Evolutionary conservation across 2,329 filamentous ascomycete genomes (phyloP).

Genomic region (Cladosporium halotolerans): DNA sequence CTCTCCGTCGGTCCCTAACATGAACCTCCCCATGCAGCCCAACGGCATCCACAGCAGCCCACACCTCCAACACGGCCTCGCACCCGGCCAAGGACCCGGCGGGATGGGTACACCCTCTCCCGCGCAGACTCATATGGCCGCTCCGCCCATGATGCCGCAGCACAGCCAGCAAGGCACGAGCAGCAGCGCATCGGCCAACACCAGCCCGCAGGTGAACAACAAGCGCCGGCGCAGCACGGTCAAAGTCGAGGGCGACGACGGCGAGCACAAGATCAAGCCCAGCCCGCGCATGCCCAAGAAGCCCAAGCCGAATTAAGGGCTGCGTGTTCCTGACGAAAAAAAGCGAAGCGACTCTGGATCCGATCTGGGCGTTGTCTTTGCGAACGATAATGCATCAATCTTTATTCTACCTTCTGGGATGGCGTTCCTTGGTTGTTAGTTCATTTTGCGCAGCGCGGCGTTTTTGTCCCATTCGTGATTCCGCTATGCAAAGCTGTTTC

Average conservation of each 20-base stretch:
- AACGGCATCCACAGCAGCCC: constrained; percentile 47
- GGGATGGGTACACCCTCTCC: constrained; percentile 35
- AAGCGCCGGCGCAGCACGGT: constrained; percentile 56
- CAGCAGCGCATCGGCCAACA: constrained; percentile 54
- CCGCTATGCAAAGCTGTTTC: too few species aligned
- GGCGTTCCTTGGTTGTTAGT: too few species aligned
- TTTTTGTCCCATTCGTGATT: too few species aligned
- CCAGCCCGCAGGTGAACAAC: constrained; percentile 48
- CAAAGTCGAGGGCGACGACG: constrained; percentile 53
- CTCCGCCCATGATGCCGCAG: constrained; percentile 50
- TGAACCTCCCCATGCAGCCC: constrained; percentile 46
- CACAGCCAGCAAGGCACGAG: constrained; percentile 52
- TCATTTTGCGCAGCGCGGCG: too few species aligned
- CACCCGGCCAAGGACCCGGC: constrained; percentile 4
- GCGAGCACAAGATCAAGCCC: constrained; percentile 42
- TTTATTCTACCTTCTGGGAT: too few species aligned
- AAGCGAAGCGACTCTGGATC: too few species aligned
- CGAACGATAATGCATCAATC: too few species aligned
- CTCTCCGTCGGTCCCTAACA: constrained; percentile 52
- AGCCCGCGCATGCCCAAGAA: constrained; percentile 40
- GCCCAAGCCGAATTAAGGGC: constrained; percentile 20
- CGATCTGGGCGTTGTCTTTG: too few species aligned
- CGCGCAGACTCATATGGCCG: constrained; percentile 39
- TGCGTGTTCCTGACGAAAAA: neutral
- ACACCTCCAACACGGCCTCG: constrained; percentile 27